phyloP scores from a whole-genome alignment of 2,329 filamentous ascomycete species.

The Macrophomina pseudophaseolina region DNA sequence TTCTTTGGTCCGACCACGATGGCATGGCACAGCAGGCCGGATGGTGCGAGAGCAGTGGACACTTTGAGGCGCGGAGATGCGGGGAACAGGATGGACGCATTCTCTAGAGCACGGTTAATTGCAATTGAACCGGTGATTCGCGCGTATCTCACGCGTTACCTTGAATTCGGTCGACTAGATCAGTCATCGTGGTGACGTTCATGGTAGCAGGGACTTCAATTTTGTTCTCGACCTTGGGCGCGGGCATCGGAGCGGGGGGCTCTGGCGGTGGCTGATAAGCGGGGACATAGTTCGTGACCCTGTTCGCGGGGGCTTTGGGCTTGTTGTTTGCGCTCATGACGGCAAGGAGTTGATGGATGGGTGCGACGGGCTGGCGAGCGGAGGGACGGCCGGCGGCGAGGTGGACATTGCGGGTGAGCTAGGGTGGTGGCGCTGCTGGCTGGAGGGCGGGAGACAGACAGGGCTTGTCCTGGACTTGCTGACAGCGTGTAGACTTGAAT shows the following conservation, averaged over 20 bases:
- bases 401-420: background rate
- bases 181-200: constrained; percentile 24
- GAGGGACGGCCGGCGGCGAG: background rate
- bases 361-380: background rate
- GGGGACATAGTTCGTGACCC: constrained; percentile 18
- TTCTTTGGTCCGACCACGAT: constrained; percentile 26
- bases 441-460: background rate
- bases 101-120: constrained; percentile 1
- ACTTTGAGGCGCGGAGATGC: constrained; percentile 16
- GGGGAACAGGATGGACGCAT: constrained; percentile 23
- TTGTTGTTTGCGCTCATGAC: constrained; percentile 19
- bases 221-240: constrained; percentile 25
- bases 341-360: background rate
- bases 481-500: constrained; percentile 3
- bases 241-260: constrained; percentile 4
- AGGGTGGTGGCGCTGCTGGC: background rate
- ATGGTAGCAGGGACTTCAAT: constrained; percentile 19
- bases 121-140: no score
- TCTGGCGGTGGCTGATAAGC: constrained; percentile 14
- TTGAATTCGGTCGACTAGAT: constrained; percentile 22
- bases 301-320: background rate
- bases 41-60: constrained; percentile 20
- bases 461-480: background rate
- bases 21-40: constrained; percentile 21
- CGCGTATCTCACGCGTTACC: background rate